Evolutionary conservation across 257 asterid genomes (phyloP).

Genomic region (Solanum ossicruentum): DNA sequence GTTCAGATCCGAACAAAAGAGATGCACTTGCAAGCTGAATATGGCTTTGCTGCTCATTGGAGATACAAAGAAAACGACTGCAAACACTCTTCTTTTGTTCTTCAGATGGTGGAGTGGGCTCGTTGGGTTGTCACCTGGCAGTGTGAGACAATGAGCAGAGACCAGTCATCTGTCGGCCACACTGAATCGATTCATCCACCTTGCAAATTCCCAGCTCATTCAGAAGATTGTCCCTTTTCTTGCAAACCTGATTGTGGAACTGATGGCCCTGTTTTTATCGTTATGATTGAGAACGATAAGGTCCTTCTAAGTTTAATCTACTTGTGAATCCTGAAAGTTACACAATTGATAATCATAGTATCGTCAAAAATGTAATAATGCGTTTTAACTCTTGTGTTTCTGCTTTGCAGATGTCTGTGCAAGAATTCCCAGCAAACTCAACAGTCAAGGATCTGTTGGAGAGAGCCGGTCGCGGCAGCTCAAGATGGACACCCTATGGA

Average conservation of each 20-base stretch:
- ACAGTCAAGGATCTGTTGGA: conserved; percentile 63
- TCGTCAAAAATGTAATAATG: neutral
- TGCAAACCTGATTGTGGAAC: conserved; percentile 56
- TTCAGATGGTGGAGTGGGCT: conserved; percentile 99
- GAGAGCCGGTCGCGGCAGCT: conserved; percentile 51
- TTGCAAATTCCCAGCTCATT: conserved; percentile 77
- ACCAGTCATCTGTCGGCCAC: conserved; percentile 32
- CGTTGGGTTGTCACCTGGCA: conserved; percentile 98
- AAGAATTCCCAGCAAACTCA: conserved; percentile 68
- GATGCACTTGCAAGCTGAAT: conserved; percentile 98
- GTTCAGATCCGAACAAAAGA: conserved; percentile 91
- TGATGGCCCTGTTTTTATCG: conserved; percentile 72
- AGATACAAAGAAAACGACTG: conserved; percentile 92
- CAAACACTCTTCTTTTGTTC: conserved; percentile 60
- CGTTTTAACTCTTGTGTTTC: neutral
- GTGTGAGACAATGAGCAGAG: conserved; percentile 73
- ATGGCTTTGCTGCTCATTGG: conserved; percentile 98
- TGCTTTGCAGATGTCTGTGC: conserved; percentile 84
- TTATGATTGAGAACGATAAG: conserved; percentile 89
- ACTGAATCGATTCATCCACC: conserved; percentile 43
- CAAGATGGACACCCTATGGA: conserved; percentile 49
- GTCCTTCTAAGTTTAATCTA: conserved; percentile 15
- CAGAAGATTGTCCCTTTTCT: conserved; percentile 65
- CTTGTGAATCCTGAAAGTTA: neutral
- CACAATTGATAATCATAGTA: neutral